Base-by-base conservation (phyloP, 345 rosid species). In the Balakata baccata region DNA sequence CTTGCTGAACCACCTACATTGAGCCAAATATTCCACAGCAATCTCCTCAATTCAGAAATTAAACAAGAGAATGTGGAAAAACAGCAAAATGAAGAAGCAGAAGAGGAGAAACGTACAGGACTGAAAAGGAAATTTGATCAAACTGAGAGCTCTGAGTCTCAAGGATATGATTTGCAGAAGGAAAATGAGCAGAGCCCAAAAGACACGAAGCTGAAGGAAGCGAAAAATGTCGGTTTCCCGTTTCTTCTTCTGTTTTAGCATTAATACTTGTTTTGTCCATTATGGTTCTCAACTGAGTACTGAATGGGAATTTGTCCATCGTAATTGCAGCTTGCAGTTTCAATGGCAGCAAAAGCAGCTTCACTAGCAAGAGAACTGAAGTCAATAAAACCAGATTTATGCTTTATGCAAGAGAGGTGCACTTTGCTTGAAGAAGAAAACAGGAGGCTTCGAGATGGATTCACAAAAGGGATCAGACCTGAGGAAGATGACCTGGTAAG, bases 401-500 rank as follows among this genome's bases (percentile, higher is more conserved):
- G 85, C 73, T 92, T 88, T 73, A 69, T 84, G 82, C 98, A 91
- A 88, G 96, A 91, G 79, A 82, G 94, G 52, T 88, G 93, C 59
- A 71, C 78, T 52, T 74, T 93, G 72, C 92, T 91, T 17, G 97
- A 91, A 80, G 98, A 89, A 77, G 97, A 93, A 74, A 96, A 93
- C 84, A 86, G 81, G 46, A 89, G 93, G 86, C 90, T 96, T 9
- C 84, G 93, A 74, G 92, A 92, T 64, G 97, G 98, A 29, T 87
- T 88, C 67, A 80, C 77, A 0, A 80, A 81, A 49, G 96, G 93
- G 49, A 87, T 85, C 56, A 81, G 89, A 82, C 98, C 94, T 3
- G 97, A 93, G 79, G 99, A 96, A 83, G 98, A 96, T 85, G 99
- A 96, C 76, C 84, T 90, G 93, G 98, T 94, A 66, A 14, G 25